Evolutionary conservation across 257 asterid genomes (phyloP).

Genomic region (Coffea eugenioides): DNA sequence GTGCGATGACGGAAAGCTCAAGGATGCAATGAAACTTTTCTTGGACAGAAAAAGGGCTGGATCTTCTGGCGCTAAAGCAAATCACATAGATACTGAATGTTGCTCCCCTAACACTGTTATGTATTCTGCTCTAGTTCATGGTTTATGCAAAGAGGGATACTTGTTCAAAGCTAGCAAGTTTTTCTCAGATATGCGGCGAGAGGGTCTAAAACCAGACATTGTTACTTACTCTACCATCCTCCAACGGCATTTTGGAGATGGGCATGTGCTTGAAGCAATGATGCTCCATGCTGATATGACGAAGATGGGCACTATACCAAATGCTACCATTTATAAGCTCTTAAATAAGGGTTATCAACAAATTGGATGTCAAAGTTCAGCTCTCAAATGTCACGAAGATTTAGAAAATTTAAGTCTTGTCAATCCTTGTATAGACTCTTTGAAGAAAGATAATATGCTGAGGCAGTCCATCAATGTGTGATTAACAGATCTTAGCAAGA

Average conservation of each 20-base stretch:
- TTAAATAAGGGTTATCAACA: slow-evolving; percentile 43
- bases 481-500: not conserved
- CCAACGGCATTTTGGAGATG: slow-evolving; percentile 42
- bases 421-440: not conserved
- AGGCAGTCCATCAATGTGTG: not conserved
- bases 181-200: slow-evolving; percentile 51
- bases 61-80: slow-evolving; percentile 14
- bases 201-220: slow-evolving; percentile 40
- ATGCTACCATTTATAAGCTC: slow-evolving; percentile 30
- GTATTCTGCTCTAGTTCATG: slow-evolving; percentile 52
- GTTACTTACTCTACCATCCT: slow-evolving; percentile 44
- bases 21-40: slow-evolving; percentile 52
- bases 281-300: slow-evolving; percentile 78
- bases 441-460: not conserved
- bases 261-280: slow-evolving; percentile 42
- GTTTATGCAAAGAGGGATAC: slow-evolving; percentile 55
- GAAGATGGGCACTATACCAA: slow-evolving; percentile 51
- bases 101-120: slow-evolving; percentile 26
- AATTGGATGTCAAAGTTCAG: slow-evolving; percentile 40
- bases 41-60: slow-evolving; percentile 35
- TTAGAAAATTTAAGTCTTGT: slow-evolving; percentile 20
- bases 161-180: slow-evolving; percentile 61
- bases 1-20: slow-evolving; percentile 57
- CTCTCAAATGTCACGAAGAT: slow-evolving; percentile 42
- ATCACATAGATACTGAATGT: not conserved